Evolutionary conservation across 257 asterid species (phyloP).

Genomic region (Gardenia jasminoides): DNA sequence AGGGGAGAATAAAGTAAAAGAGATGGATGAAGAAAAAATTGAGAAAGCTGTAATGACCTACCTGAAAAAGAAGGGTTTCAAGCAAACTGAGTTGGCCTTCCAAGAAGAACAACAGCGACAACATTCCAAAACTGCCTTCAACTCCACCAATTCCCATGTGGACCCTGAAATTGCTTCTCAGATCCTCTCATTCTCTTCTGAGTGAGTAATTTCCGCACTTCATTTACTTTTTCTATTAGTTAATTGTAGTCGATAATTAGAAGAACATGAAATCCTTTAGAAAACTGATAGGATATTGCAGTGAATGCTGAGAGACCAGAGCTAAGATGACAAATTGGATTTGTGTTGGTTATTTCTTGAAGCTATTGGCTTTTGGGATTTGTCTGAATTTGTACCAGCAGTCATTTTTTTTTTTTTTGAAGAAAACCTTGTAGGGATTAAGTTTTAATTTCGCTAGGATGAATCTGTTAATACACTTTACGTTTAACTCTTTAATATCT

Average conservation of each 20-base stretch:
- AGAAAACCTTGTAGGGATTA: neutral
- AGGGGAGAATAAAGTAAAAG: neutral
- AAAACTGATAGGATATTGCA: too few relatives aligned
- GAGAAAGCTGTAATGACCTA: constrained; percentile 78
- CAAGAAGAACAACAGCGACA: constrained; percentile 72
- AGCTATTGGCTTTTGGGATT: neutral
- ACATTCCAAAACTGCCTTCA: constrained; percentile 8
- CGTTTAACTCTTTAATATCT: neutral
- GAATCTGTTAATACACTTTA: neutral
- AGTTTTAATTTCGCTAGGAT: neutral
- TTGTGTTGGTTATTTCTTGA: neutral
- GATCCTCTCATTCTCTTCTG: constrained; percentile 58
- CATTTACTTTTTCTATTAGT: neutral
- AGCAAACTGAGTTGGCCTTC: constrained; percentile 73
- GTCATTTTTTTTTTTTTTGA: neutral
- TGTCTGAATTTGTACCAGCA: neutral
- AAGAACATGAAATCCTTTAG: too few relatives aligned
- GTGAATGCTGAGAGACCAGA: neutral
- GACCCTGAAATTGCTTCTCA: constrained; percentile 72
- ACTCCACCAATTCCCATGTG: constrained; percentile 20
- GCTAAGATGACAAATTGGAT: neutral
- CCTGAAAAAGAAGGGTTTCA: constrained; percentile 80
- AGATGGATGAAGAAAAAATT: constrained; percentile 80
- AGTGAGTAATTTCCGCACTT: constrained; percentile 36
- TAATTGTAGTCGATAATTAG: neutral